phyloP scores from a whole-genome alignment of 805 yeast genomes.

The Candida rishiriensis region DNA sequence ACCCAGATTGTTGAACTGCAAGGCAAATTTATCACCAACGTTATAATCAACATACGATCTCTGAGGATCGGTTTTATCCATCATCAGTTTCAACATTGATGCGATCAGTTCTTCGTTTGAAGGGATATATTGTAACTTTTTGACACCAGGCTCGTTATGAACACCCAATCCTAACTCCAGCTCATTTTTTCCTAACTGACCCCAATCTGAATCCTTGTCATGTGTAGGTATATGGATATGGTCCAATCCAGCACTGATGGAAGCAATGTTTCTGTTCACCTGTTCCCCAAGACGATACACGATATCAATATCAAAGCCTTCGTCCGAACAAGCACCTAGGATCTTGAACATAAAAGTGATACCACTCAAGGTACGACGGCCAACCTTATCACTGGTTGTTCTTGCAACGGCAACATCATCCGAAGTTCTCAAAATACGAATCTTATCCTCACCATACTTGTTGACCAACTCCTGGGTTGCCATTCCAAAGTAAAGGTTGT shows the following conservation, averaged over 20 bases:
- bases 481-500: slow-evolving; percentile 36
- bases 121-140: slow-evolving; percentile 29
- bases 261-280: slow-evolving; percentile 27
- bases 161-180: slow-evolving; percentile 36
- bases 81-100: slow-evolving; percentile 23
- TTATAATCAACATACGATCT: slow-evolving; percentile 31
- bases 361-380: slow-evolving; percentile 35
- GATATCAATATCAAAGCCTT: slow-evolving; percentile 23
- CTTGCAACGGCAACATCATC: slow-evolving; percentile 35
- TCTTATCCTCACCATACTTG: slow-evolving; percentile 28
- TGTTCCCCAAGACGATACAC: slow-evolving; percentile 27
- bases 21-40: slow-evolving; percentile 26
- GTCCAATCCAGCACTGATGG: slow-evolving; percentile 35
- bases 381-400: slow-evolving; percentile 29
- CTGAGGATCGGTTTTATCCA: slow-evolving; percentile 24
- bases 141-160: slow-evolving; percentile 37
- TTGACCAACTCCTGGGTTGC: slow-evolving; percentile 34
- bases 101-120: slow-evolving; percentile 29
- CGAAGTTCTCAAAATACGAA: slow-evolving; percentile 26
- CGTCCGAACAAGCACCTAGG: slow-evolving; percentile 30
- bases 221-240: slow-evolving; percentile 37
- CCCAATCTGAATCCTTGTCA: slow-evolving; percentile 17
- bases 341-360: slow-evolving; percentile 29
- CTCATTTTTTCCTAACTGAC: slow-evolving; percentile 25
- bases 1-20: slow-evolving; percentile 35